A percentile compares a stretch with the other conserved stretches of the same genome.
phyloP scores from a whole-genome alignment of 1,284 basidiomycete genomes.

The Malassezia cuniculi region DNA sequence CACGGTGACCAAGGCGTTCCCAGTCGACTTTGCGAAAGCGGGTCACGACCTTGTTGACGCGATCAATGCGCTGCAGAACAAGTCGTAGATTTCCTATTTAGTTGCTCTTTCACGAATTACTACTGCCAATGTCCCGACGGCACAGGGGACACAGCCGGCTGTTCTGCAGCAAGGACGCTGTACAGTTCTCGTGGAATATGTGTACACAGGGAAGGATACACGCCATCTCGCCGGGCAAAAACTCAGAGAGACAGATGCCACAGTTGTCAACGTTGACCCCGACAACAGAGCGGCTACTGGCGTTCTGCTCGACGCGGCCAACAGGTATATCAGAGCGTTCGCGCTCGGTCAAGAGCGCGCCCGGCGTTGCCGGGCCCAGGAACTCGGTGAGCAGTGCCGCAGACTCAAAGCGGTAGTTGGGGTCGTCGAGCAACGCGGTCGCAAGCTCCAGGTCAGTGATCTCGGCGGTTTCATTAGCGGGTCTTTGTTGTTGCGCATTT shows the following conservation, averaged over 20 bases:
- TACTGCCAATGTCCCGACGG: slow-evolving; percentile 11
- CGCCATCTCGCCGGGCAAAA: slow-evolving; percentile 54
- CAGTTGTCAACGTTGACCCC: slow-evolving; percentile 64
- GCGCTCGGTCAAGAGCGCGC: slow-evolving; percentile 30
- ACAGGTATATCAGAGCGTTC: slow-evolving; percentile 48
- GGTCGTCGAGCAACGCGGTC: slow-evolving; percentile 28
- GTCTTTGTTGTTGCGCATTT: too few species aligned
- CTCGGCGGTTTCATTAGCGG: slow-evolving; percentile 1
- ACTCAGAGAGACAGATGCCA: slow-evolving; percentile 64
- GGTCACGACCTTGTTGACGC: slow-evolving; percentile 32
- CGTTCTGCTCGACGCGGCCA: slow-evolving; percentile 58
- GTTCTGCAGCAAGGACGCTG: slow-evolving; percentile 14
- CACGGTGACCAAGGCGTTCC: slow-evolving; percentile 26
- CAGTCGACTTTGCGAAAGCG: slow-evolving; percentile 34
- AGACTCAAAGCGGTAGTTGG: slow-evolving; percentile 42
- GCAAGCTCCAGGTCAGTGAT: slow-evolving; percentile 39
- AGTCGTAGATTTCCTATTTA: background rate
- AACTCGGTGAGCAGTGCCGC: slow-evolving; percentile 55
- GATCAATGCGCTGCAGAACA: slow-evolving; percentile 18
- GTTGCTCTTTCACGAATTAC: background rate
- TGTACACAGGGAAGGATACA: slow-evolving; percentile 61
- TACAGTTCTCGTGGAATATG: slow-evolving; percentile 36
- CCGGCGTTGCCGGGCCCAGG: slow-evolving; percentile 51
- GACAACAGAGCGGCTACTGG: slow-evolving; percentile 58
- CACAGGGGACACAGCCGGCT: slow-evolving; percentile 23